phyloP scores from a whole-genome alignment of 2,329 filamentous ascomycete species.

The Pestalotiopsis sp. region DNA sequence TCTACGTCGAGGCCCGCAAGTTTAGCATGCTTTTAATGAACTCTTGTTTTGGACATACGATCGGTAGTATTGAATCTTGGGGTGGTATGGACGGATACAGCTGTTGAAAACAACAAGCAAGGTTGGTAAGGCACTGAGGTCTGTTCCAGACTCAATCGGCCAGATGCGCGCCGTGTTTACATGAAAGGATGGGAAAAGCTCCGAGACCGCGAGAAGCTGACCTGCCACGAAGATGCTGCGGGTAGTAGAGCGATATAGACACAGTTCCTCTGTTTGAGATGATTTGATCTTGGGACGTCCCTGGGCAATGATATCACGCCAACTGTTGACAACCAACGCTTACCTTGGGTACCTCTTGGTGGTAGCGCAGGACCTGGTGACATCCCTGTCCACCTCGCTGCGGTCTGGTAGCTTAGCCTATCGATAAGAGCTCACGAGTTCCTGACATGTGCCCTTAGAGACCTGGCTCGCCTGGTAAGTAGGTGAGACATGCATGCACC shows the following conservation, averaged over 20 bases:
- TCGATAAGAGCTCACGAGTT: constrained; percentile 17
- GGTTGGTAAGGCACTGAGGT: neutral
- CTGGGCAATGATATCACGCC: neutral
- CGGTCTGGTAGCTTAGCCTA: constrained; percentile 1
- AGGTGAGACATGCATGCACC: neutral
- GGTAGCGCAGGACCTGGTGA: neutral
- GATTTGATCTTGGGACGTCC: neutral
- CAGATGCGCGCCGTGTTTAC: neutral
- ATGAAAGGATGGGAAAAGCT: neutral
- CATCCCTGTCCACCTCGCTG: neutral
- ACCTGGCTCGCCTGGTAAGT: neutral
- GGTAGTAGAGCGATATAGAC: neutral
- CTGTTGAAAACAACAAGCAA: neutral
- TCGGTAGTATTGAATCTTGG: neutral
- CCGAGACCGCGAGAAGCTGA: neutral
- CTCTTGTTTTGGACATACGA: neutral
- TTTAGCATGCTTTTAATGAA: neutral
- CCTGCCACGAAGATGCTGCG: neutral
- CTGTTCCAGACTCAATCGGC: neutral
- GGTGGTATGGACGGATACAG: neutral
- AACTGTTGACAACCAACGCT: neutral
- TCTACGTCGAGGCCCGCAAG: neutral
- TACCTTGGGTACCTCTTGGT: neutral
- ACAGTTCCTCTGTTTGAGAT: neutral
- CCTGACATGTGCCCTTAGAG: constrained; percentile 6